Conservation (phyloP, 805 yeast species). For the Zygosaccharomyces lentus region DNA sequence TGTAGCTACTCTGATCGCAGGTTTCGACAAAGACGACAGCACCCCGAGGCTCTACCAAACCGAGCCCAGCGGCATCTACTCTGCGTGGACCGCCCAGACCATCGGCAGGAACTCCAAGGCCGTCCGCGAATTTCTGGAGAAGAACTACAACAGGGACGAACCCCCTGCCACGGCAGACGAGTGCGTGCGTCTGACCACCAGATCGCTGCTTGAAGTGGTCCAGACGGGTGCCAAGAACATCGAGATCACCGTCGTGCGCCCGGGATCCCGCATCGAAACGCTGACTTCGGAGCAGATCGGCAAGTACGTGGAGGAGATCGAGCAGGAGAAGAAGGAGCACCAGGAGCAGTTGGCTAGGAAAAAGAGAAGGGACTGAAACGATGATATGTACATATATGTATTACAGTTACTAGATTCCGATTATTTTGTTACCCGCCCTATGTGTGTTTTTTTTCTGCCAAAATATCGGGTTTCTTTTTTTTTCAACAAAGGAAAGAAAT, state of each 20-base stretch:
- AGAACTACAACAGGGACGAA: conserved; percentile 63
- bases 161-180: conserved; percentile 54
- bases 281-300: conserved; percentile 70
- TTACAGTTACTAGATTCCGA: too few species aligned
- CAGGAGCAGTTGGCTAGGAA: conserved; percentile 65
- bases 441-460: too few species aligned
- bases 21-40: conserved; percentile 76
- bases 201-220: conserved; percentile 88
- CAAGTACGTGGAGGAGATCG: conserved; percentile 72
- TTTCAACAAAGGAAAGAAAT: conserved; percentile 3
- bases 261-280: conserved; percentile 54
- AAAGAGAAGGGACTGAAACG: conserved; percentile 13
- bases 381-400: too few species aligned
- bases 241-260: conserved; percentile 82
- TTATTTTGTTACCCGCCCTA: too few species aligned
- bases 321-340: conserved; percentile 80
- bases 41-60: conserved; percentile 86
- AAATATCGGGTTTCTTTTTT: conserved; percentile 1
- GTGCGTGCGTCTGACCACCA: conserved; percentile 76
- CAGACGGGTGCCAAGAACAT: conserved; percentile 97
- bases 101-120: conserved; percentile 95
- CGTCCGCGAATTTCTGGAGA: conserved; percentile 91
- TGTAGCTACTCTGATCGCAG: conserved; percentile 89
- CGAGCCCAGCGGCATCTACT: conserved; percentile 95
- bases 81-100: conserved; percentile 97